These are phyloP conservation scores for Eucalyptus globulus DNA, from an alignment of 345 rosid genomes.

Conservation along the genomic window DNA sequence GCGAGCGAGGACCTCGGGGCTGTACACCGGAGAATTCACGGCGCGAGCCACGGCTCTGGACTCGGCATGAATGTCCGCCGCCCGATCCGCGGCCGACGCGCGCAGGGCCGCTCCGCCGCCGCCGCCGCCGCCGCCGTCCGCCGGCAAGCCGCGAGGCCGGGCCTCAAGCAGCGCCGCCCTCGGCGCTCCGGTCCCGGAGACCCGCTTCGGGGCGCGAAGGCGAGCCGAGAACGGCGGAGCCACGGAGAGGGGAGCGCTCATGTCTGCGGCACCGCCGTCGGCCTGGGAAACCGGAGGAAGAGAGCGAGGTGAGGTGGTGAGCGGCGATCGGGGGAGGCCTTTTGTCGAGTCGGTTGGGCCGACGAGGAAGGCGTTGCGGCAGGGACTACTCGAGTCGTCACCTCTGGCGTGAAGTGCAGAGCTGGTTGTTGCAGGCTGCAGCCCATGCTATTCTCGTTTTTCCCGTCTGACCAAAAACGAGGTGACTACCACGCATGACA, in stretches of 20 bases:
- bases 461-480: neutral
- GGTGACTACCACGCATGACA: neutral
- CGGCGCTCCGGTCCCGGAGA: neutral
- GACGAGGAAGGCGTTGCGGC: neutral
- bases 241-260: neutral
- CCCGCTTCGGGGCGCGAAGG: neutral
- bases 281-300: neutral
- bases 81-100: neutral
- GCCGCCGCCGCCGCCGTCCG: neutral
- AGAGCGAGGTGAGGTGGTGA: neutral
- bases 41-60: slow-evolving; percentile 77
- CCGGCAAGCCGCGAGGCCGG: neutral
- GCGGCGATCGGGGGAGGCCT: neutral
- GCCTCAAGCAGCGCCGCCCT: slow-evolving; percentile 17
- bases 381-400: neutral
- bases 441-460: neutral
- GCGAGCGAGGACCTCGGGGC: slow-evolving; percentile 44
- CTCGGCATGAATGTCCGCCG: slow-evolving; percentile 38
- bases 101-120: slow-evolving; percentile 18
- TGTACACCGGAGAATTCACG: slow-evolving; percentile 55
- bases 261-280: neutral
- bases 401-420: neutral
- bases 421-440: neutral
- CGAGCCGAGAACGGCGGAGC: neutral
- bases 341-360: neutral